These are phyloP conservation scores for Citrullus colocynthis DNA, from an alignment of 306 rosid species.

Conservation along the genomic window DNA sequence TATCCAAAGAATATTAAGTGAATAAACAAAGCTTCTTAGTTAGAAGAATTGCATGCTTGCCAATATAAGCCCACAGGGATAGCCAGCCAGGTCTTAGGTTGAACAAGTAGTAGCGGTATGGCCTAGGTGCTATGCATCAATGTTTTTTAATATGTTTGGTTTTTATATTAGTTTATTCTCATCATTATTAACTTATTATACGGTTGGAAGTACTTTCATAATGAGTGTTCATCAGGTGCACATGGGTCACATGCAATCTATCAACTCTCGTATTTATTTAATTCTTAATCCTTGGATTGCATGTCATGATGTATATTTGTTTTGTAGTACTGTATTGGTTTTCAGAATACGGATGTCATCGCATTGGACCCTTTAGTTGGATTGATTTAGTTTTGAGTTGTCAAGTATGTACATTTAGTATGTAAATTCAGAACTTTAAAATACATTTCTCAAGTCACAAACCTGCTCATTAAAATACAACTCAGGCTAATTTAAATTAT, in stretches of 20 bases:
- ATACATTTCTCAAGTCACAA: not conserved
- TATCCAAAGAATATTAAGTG: not conserved
- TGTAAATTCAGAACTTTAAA: not conserved
- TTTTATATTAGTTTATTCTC: not conserved
- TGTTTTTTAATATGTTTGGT: not conserved
- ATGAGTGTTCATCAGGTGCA: not conserved
- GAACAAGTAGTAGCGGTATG: slow-evolving; percentile 1
- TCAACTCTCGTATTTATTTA: not conserved
- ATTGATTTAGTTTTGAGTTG: not conserved
- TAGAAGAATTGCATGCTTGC: not conserved
- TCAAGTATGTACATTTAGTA: not conserved
- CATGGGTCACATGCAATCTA: slow-evolving; percentile 4
- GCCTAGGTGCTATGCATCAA: not conserved
- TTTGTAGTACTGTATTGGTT: not conserved
- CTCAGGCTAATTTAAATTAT: not conserved
- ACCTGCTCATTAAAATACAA: not conserved
- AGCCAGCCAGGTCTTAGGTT: not conserved
- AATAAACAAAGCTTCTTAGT: not conserved
- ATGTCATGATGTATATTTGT: not conserved
- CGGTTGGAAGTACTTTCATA: not conserved
- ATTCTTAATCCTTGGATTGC: not conserved
- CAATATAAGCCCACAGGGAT: not conserved
- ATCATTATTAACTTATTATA: not conserved
- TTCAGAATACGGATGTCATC: not conserved
- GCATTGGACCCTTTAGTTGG: not conserved